Base-by-base conservation (phyloP, 352 stramenopile species). In the Pythium inflatum region DNA sequence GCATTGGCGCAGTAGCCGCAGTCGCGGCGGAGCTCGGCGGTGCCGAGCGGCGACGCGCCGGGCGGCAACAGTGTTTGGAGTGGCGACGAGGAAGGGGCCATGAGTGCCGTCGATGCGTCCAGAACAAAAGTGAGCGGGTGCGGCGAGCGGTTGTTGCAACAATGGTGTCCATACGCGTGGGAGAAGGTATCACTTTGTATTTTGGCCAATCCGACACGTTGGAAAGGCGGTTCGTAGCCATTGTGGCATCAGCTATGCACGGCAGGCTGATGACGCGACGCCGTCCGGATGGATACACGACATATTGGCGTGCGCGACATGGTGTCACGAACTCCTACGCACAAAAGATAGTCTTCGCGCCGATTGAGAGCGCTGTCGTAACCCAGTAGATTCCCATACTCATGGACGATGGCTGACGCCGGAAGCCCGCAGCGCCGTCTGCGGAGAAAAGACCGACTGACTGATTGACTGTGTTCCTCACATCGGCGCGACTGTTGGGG, bases 1-100 rank as follows among this genome's bases (percentile, higher is more conserved):
- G 78, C 50, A 60, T 88, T 83, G 43, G 75, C 71, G 71, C 81
- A 88, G 62, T 83, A 87, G 43, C 36, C 59, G 33, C 67, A 74
- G 36, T 62, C 55, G 55, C 36, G 55, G n/a, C 34, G 53, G 33
- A 60, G 53, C 31, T 60, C 53, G n/a, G 46, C 53, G n/a, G 31
- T 34, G 33, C 18, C 53, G 12, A 48, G 53, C 53, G 53, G 33
- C 33, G 40, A 22, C 43, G 30, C 16, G 60, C 53, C 16, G 30
- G 43, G 14, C 25, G 62, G 45, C 51, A 53, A 62, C 2, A 33
- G 12, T 14, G 58, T 48, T n/a, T n/a, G n/a, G 53, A 53, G 58
- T n/a, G 62, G 30, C 13, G 45, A 66, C 30, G 59, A 66, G 24
- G 56, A 63, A 2, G 18, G 3, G 7, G 41, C 11, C 41, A 49